Base-by-base conservation (phyloP, 2,329 filamentous ascomycete species). In the Penicillium sp. region DNA sequence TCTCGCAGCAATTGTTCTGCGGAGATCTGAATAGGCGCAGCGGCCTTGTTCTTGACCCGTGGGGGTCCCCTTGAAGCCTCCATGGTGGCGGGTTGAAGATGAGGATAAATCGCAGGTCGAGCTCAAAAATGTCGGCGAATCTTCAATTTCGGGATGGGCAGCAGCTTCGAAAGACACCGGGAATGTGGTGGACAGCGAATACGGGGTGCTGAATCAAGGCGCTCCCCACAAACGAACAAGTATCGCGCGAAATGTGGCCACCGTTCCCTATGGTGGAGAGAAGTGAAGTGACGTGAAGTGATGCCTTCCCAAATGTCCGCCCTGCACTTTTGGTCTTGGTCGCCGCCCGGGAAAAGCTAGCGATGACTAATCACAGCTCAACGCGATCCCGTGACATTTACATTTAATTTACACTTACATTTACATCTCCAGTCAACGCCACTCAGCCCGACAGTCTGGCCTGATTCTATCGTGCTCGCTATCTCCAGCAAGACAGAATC, bases 1-100 rank as follows among this genome's bases (percentile, higher is more conserved):
- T 99, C 94, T 65, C 94, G 90, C 39, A 99, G 87, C 60, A 99
- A 88, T 80, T 99, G 94, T 77, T 99, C 94, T 63, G 94, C 94
- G 63, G 90, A 95, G 73, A 99, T 96, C 78, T 97, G 88, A 54
- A 90, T 81, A 36, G 89, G 91, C 78, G 93, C 93, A 1, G 94
- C 84, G 62, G 90, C 91, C 88, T 99, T 99, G 82, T 99, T 97
- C 77, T 97, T 97, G 81, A 99, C 94, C 84, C 92, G 83, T 11
- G 94, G 93, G 54, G 94, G 93, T 67, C 93, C 94, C 61, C 93
- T 88, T 64, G 90, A 88, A 54, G 88, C 86, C 81, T 97, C 93
- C 92, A 97, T 97, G 61, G 59, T 84, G 74, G 64, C 21, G 44
- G 44, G 31, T 49, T 40, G 33, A 31, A 19, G 45, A 37, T 9